These are phyloP conservation scores for Colletotrichum filicis DNA, from an alignment of 2,329 filamentous ascomycete species.

Conservation along the genomic window DNA sequence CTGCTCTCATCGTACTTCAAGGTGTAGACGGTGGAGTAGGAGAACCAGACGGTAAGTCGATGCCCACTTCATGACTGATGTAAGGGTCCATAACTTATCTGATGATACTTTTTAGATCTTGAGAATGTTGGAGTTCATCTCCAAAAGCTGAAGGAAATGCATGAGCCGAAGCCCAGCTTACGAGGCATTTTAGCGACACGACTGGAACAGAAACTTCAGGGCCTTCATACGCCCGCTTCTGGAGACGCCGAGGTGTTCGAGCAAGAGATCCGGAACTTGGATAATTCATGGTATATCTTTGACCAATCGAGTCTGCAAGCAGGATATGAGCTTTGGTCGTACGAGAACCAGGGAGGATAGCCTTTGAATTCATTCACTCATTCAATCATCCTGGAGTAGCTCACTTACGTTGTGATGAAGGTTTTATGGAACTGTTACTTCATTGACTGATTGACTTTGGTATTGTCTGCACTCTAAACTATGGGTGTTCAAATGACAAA, in stretches of 20 bases:
- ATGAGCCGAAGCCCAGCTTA: conserved; percentile 41
- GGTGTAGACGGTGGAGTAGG: conserved; percentile 52
- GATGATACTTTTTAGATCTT: conserved; percentile 37
- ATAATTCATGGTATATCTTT: conserved; percentile 42
- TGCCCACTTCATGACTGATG: neutral
- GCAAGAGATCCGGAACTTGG: conserved; percentile 33
- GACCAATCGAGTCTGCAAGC: conserved; percentile 40
- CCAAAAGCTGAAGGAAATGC: conserved; percentile 41
- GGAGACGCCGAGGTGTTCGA: conserved; percentile 24
- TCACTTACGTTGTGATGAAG: neutral
- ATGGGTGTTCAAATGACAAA: neutral
- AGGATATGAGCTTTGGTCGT: conserved; percentile 37
- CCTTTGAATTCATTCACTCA: neutral
- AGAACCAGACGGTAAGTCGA: conserved; percentile 47
- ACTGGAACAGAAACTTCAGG: conserved; percentile 42
- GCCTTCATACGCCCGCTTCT: conserved; percentile 39
- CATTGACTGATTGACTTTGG: neutral
- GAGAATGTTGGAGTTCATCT: conserved; percentile 44
- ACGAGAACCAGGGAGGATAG: conserved; percentile 22
- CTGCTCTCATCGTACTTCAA: conserved; percentile 54
- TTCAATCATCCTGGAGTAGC: no score
- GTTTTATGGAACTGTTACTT: no score
- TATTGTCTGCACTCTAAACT: neutral
- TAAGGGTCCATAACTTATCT: neutral
- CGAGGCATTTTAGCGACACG: conserved; percentile 39